phyloP scores from a whole-genome alignment of 768 basidiomycete genomes.

The Strobilomyces dryophilus region DNA sequence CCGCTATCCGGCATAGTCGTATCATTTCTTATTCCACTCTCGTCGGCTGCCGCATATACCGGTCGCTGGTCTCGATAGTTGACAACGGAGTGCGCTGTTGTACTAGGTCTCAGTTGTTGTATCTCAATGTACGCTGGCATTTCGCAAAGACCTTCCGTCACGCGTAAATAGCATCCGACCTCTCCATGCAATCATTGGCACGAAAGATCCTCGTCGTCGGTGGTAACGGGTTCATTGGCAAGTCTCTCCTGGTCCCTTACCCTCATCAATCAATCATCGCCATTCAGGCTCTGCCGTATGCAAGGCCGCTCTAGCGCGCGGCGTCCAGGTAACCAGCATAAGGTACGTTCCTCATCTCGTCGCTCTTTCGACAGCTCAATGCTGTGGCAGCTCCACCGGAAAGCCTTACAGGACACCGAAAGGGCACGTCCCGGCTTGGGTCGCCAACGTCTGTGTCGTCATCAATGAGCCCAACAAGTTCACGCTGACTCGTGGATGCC shows the following conservation, averaged over 20 bases:
- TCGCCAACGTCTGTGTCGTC: constrained; percentile 50
- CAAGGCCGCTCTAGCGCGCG: constrained; percentile 77
- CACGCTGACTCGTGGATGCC: constrained; percentile 11
- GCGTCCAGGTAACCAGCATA: constrained; percentile 85
- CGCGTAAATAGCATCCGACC: not conserved
- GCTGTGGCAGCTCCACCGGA: constrained; percentile 71
- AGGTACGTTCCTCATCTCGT: constrained; percentile 45
- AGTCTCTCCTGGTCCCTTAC: constrained; percentile 5
- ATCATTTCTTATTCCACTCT: not conserved
- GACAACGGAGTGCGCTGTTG: not conserved
- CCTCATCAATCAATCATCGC: constrained; percentile 3
- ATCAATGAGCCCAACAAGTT: not conserved
- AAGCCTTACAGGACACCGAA: constrained; percentile 82
- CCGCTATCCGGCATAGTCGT: constrained; percentile 18
- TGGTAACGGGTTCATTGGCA: constrained; percentile 98
- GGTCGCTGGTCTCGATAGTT: constrained; percentile 4
- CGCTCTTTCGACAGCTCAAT: not conserved
- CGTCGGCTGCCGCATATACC: constrained; percentile 16
- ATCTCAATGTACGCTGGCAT: not conserved
- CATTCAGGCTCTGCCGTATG: constrained; percentile 89
- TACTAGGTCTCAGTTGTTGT: not conserved
- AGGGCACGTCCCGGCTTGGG: constrained; percentile 88
- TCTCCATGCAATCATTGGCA: constrained; percentile 26
- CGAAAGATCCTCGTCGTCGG: constrained; percentile 87
- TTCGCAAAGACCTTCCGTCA: not conserved